Percentiles rank a stretch among this genome's conserved stretches.
phyloP scores from a whole-genome alignment of 2,329 filamentous ascomycete species.

The Tolypocladium sp. region DNA sequence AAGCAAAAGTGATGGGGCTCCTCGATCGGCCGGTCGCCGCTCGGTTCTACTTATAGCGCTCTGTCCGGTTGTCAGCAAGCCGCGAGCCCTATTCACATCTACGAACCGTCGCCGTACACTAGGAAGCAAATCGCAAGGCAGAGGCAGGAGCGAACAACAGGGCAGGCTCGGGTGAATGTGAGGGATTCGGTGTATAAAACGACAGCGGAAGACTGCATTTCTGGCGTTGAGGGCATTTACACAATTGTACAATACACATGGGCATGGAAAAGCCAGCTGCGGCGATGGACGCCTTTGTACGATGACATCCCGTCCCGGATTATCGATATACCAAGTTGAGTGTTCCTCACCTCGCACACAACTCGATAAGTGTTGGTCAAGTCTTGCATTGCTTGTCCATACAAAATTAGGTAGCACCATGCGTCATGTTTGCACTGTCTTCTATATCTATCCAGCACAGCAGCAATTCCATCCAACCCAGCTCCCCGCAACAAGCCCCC shows the following conservation, averaged over 20 bases:
- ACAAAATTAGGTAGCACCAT: background rate
- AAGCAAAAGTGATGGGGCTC: slow-evolving; percentile 21
- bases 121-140: background rate
- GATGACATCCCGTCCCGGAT: background rate
- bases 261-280: background rate
- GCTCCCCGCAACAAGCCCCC: slow-evolving; percentile 1
- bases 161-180: background rate
- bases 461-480: slow-evolving; percentile 3
- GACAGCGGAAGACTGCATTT: background rate
- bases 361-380: background rate
- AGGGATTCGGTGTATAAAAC: background rate
- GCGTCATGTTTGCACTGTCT: slow-evolving; percentile 12
- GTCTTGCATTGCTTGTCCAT: background rate
- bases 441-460: slow-evolving; percentile 9
- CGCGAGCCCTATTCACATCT: background rate
- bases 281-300: background rate
- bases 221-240: background rate
- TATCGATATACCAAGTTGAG: background rate
- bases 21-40: background rate
- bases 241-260: background rate
- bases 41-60: background rate
- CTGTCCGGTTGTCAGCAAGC: background rate
- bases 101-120: background rate
- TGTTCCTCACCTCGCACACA: background rate
- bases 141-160: background rate